Conservation (phyloP, 257 asterid species). For the Nicotiana otophora region DNA sequence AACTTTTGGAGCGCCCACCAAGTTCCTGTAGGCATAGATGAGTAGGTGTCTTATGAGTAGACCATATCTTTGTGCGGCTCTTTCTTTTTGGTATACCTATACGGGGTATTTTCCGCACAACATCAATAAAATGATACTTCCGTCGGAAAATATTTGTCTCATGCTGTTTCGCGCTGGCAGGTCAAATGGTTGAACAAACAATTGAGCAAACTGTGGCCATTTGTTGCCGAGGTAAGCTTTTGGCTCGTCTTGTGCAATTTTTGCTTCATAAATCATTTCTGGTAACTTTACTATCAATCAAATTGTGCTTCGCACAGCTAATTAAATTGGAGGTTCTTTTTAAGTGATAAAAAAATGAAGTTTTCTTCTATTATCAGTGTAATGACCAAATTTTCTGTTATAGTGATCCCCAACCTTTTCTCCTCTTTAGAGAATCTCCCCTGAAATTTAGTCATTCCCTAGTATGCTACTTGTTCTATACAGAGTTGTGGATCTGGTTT, state of each 20-base stretch:
- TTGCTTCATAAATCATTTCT: background rate
- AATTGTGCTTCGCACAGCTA: background rate
- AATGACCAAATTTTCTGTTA: background rate
- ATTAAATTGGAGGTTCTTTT: background rate
- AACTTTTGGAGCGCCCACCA: background rate
- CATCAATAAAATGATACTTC: background rate
- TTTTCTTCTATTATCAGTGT: background rate
- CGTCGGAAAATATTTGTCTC: background rate
- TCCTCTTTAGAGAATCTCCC: background rate
- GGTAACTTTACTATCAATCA: background rate
- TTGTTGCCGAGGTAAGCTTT: slow-evolving; percentile 88
- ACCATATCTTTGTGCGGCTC: background rate
- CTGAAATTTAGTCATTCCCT: background rate
- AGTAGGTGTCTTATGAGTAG: slow-evolving; percentile 4
- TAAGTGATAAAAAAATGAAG: background rate
- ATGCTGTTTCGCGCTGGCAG: slow-evolving; percentile 33
- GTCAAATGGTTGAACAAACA: slow-evolving; percentile 97
- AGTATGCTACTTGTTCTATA: background rate
- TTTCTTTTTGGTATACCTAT: background rate
- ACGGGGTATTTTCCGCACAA: background rate
- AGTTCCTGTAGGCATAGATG: background rate
- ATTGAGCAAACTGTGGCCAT: slow-evolving; percentile 89
- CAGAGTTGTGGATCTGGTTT: background rate
- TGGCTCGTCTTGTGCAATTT: background rate
- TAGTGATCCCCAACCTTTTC: background rate